These are phyloP conservation scores for Chaetomium fimeti DNA, from an alignment of 495 filamentous ascomycete genomes.

Conservation along the genomic window DNA sequence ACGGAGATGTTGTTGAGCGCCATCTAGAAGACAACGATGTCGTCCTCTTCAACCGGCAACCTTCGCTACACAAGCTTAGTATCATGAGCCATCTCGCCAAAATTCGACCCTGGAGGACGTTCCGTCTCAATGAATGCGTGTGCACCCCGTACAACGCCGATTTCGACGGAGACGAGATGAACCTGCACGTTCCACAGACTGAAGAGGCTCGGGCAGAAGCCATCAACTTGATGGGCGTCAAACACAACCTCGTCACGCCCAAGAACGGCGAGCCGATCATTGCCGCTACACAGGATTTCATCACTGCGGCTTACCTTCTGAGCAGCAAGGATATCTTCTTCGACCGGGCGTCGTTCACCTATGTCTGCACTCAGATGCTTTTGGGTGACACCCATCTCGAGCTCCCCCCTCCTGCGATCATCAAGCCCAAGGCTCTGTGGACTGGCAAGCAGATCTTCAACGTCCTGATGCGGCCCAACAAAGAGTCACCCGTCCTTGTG, in stretches of 20 bases:
- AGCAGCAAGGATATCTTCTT: constrained; percentile 93
- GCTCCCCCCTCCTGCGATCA: constrained; percentile 76
- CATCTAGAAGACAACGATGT: constrained; percentile 96
- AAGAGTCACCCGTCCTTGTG: constrained; percentile 71
- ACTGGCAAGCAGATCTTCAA: constrained; percentile 98
- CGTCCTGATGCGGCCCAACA: constrained; percentile 89
- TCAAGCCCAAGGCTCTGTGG: constrained; percentile 88
- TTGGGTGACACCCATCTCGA: constrained; percentile 76
- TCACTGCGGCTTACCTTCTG: constrained; percentile 87
- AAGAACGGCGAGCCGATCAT: constrained; percentile 99
- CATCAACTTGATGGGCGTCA: constrained; percentile 95
- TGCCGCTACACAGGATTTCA: constrained; percentile 97
- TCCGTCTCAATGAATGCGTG: constrained; percentile 95
- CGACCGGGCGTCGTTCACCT: constrained; percentile 77
- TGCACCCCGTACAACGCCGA: constrained; percentile 99
- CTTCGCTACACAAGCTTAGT: constrained; percentile 95
- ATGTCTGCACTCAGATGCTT: constrained; percentile 93
- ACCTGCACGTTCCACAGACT: constrained; percentile 95
- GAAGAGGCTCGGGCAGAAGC: constrained; percentile 96
- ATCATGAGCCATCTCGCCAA: constrained; percentile 94
- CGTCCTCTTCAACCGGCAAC: constrained; percentile 96
- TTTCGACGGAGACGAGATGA: constrained; percentile 99
- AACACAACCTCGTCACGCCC: constrained; percentile 90
- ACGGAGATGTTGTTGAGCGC: constrained; percentile 88
- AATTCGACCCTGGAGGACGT: constrained; percentile 91